Evolutionary conservation across 2,329 filamentous ascomycete species (phyloP).

Genomic region (Drechslerella dactyloides): DNA sequence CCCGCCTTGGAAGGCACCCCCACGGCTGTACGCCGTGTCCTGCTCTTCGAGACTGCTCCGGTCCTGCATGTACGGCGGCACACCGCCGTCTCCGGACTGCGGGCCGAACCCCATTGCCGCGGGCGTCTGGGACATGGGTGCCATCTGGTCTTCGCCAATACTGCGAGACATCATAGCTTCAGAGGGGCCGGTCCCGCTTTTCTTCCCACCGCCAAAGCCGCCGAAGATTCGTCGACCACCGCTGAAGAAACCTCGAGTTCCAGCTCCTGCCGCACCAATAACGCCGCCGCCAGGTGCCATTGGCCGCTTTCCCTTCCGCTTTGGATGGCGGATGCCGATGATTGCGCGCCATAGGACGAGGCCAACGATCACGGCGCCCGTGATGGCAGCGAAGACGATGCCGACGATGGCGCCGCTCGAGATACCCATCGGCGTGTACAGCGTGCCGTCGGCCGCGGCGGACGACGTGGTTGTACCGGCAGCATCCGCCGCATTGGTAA

Average conservation of each 20-base stretch:
- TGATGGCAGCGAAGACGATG: conserved; percentile 46
- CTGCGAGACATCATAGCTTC: conserved; percentile 32
- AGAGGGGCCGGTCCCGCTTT: conserved; percentile 3
- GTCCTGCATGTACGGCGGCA: conserved; percentile 40
- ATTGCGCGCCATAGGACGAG: conserved; percentile 48
- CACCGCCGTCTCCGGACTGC: conserved; percentile 5
- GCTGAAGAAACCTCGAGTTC: conserved; percentile 17
- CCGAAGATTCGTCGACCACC: conserved; percentile 33
- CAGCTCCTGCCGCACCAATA: conserved; percentile 22
- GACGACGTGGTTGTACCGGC: conserved; percentile 16
- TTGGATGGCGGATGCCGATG: conserved; percentile 38
- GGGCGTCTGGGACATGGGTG: conserved; percentile 41
- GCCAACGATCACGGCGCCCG: conserved; percentile 41
- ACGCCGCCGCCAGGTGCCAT: conserved; percentile 2
- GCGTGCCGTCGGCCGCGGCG: conserved; percentile 12
- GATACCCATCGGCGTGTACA: conserved; percentile 44
- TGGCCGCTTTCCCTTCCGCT: conserved; percentile 25
- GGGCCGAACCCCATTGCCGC: conserved; percentile 46
- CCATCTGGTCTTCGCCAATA: conserved; percentile 8
- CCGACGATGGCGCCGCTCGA: conserved; percentile 47
- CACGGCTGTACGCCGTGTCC: conserved; percentile 35
- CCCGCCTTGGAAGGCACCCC: conserved; percentile 11
- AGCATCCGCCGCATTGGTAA: conserved; percentile 35
- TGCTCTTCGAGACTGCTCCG: conserved; percentile 43
- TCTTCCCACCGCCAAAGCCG: conserved; percentile 23